phyloP scores from a whole-genome alignment of 495 filamentous ascomycete genomes.

The Aspergillus bridgeri region DNA sequence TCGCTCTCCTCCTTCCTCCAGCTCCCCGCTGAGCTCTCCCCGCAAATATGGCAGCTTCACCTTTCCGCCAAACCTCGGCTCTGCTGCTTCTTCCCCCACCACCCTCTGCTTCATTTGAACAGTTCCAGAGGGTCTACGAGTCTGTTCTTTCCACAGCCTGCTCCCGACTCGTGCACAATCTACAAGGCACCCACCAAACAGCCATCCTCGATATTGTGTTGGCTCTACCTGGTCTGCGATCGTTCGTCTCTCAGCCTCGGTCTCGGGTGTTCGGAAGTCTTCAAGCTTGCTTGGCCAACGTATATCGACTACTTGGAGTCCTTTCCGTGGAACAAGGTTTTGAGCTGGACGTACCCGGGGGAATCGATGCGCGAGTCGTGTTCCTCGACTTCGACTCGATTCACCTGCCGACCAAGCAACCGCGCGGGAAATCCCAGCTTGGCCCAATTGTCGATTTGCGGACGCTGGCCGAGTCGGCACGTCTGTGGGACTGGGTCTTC shows the following conservation, averaged over 20 bases:
- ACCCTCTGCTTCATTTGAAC: constrained; percentile 35
- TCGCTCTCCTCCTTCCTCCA: neutral
- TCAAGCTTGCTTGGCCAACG: constrained; percentile 66
- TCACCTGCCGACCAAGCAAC: constrained; percentile 23
- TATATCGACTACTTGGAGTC: constrained; percentile 75
- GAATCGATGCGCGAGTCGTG: constrained; percentile 75
- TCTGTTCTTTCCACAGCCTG: constrained; percentile 33
- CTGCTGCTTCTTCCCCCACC: constrained; percentile 49
- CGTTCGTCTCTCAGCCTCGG: constrained; percentile 43
- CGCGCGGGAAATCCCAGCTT: constrained; percentile 40
- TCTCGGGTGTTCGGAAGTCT: constrained; percentile 55
- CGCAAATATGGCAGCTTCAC: constrained; percentile 12
- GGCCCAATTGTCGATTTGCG: constrained; percentile 63
- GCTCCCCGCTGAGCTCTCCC: constrained; percentile 11
- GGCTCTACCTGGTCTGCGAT: constrained; percentile 37
- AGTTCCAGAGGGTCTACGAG: constrained; percentile 42
- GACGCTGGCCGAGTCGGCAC: constrained; percentile 59
- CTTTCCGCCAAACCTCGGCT: constrained; percentile 26
- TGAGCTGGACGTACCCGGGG: constrained; percentile 62
- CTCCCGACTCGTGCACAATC: constrained; percentile 23
- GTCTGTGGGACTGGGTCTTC: constrained; percentile 69
- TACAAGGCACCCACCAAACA: constrained; percentile 28
- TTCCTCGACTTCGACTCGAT: constrained; percentile 59
- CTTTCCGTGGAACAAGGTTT: constrained; percentile 59
- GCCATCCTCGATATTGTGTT: constrained; percentile 45